phyloP scores from a whole-genome alignment of 1,284 basidiomycete species.

The Uromyces viciae-fabae region DNA sequence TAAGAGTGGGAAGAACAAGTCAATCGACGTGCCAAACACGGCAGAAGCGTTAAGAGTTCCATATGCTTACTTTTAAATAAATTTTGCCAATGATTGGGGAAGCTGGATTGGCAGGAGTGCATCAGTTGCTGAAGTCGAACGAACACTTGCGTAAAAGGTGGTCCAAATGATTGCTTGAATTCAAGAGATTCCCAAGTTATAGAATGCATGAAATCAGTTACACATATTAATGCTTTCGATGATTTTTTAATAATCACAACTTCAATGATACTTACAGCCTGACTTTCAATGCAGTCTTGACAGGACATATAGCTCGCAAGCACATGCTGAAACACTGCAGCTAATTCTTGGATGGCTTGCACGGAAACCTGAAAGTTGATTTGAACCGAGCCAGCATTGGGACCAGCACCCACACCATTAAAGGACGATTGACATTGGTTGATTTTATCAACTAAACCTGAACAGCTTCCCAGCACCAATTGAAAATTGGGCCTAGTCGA shows the following conservation, averaged over 20 bases:
- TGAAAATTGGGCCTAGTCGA: slow-evolving; percentile 35
- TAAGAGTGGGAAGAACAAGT: neutral
- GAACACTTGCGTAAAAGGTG: neutral
- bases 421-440: neutral
- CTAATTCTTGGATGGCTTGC: neutral
- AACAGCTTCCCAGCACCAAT: neutral
- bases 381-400: neutral
- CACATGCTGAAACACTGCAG: neutral
- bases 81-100: neutral
- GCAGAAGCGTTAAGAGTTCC: neutral
- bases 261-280: neutral
- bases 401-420: neutral
- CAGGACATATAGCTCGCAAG: neutral
- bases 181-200: neutral
- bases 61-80: slow-evolving; percentile 9
- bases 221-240: too few relatives aligned
- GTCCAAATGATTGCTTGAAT: neutral
- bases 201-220: too few relatives aligned
- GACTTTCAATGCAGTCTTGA: neutral
- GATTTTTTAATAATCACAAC: too few relatives aligned
- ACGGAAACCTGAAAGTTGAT: neutral
- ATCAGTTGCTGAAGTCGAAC: neutral
- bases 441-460: slow-evolving; percentile 7
- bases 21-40: neutral
- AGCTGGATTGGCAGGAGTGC: slow-evolving; percentile 1